Conservation (phyloP, 2,329 filamentous ascomycete genomes). For the Ceratocystis cubensis region DNA sequence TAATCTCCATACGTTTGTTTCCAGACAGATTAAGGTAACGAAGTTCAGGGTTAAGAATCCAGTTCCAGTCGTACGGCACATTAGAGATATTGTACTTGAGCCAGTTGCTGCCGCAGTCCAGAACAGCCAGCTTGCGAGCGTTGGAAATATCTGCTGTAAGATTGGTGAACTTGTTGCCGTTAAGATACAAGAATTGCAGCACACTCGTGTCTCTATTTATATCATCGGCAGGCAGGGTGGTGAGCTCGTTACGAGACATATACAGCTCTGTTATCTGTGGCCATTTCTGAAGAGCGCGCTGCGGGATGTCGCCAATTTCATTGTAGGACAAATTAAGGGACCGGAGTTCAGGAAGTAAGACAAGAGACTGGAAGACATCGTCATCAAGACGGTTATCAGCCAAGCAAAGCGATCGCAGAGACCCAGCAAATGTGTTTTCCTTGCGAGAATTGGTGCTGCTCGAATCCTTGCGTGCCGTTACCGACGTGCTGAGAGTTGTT, state of each 20-base stretch:
- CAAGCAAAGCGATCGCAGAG: slow-evolving; percentile 69
- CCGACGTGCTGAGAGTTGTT: slow-evolving; percentile 33
- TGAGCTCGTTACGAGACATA: slow-evolving; percentile 87
- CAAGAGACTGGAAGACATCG: slow-evolving; percentile 87
- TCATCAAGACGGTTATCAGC: slow-evolving; percentile 92
- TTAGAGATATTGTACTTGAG: slow-evolving; percentile 99
- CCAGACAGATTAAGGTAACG: slow-evolving; percentile 93
- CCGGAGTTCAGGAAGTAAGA: slow-evolving; percentile 66
- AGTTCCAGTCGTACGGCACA: slow-evolving; percentile 99
- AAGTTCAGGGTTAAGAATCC: slow-evolving; percentile 94
- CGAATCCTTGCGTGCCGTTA: slow-evolving; percentile 71
- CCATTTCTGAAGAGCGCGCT: slow-evolving; percentile 79
- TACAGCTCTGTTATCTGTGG: slow-evolving; percentile 83
- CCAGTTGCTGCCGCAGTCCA: slow-evolving; percentile 89
- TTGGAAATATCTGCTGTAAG: slow-evolving; percentile 90
- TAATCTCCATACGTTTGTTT: slow-evolving; percentile 92
- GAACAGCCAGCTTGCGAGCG: slow-evolving; percentile 76
- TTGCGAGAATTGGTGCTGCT: slow-evolving; percentile 60
- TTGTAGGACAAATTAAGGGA: slow-evolving; percentile 93
- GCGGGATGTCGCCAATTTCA: slow-evolving; percentile 73
- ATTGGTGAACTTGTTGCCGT: slow-evolving; percentile 95
- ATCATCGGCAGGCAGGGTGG: slow-evolving; percentile 82
- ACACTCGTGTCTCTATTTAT: slow-evolving; percentile 37
- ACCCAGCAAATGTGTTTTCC: slow-evolving; percentile 76
- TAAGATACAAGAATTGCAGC: slow-evolving; percentile 84